Evolutionary conservation across 1,139 yeast genomes (phyloP).

Genomic region (Geotrichum histeridarum): DNA sequence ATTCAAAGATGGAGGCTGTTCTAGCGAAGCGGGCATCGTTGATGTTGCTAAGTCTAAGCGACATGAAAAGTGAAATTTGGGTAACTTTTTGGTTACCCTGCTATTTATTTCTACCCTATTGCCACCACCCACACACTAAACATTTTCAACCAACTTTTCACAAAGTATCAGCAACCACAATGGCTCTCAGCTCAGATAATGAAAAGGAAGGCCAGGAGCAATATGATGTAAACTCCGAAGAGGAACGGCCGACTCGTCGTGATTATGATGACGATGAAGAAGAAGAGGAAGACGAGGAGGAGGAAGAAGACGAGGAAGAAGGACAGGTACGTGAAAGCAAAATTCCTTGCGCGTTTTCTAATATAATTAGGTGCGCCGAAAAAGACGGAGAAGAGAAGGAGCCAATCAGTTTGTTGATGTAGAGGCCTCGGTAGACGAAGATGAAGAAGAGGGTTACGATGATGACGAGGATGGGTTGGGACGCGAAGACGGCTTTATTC

Average conservation of each 20-base stretch:
- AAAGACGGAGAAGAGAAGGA: constrained; percentile 60
- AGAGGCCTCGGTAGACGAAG: constrained; percentile 98
- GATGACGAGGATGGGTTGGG: constrained; percentile 78
- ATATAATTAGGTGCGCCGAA: constrained; percentile 57
- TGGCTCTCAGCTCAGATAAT: constrained; percentile 8
- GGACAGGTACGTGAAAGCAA: constrained; percentile 24
- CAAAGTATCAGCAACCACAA: neutral
- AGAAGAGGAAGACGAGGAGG: constrained; percentile 27
- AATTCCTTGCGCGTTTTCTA: constrained; percentile 20
- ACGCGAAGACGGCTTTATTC: constrained; percentile 54
- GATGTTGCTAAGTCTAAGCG: neutral
- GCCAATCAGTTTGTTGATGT: constrained; percentile 94
- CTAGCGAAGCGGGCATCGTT: neutral
- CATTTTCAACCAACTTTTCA: neutral
- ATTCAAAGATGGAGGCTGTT: neutral
- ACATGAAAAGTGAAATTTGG: neutral
- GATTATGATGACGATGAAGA: constrained; percentile 32
- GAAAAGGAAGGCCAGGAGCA: constrained; percentile 9
- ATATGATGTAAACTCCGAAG: constrained; percentile 7
- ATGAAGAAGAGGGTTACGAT: constrained; percentile 91
- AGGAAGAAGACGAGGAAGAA: constrained; percentile 31
- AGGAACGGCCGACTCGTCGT: constrained; percentile 8
- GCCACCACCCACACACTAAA: neutral
- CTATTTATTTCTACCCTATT: neutral
- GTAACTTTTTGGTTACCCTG: neutral